phyloP scores from a whole-genome alignment of 768 basidiomycete genomes.

The Tephrocybe sp. region DNA sequence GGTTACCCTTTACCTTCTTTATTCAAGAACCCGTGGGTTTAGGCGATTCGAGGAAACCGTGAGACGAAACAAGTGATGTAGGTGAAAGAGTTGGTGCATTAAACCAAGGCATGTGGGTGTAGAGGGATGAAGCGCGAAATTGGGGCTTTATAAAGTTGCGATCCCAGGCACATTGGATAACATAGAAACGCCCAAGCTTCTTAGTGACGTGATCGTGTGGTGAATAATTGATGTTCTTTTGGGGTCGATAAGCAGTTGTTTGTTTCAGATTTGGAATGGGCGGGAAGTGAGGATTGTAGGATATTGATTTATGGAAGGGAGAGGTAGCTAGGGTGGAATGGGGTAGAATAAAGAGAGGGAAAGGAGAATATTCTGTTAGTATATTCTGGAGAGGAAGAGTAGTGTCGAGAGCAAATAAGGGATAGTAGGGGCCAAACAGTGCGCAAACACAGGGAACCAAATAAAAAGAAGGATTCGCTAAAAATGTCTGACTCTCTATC shows the following conservation, averaged over 20 bases:
- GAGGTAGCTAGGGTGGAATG: not conserved
- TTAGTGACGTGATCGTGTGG: slow-evolving; percentile 35
- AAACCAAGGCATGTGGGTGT: not conserved
- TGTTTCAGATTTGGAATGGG: not conserved
- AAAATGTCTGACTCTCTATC: slow-evolving; percentile 40
- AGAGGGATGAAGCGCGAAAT: not conserved
- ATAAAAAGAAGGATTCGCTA: slow-evolving; percentile 40
- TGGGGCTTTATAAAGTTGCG: not conserved
- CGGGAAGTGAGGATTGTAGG: not conserved
- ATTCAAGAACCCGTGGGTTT: slow-evolving; percentile 6
- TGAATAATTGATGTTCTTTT: slow-evolving; percentile 29
- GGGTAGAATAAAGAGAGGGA: not conserved
- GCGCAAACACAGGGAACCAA: slow-evolving; percentile 39
- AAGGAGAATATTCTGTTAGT: not conserved
- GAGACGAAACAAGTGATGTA: slow-evolving; percentile 19
- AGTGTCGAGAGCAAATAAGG: slow-evolving; percentile 30
- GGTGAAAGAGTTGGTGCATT: not conserved
- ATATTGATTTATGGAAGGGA: not conserved
- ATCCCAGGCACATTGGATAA: slow-evolving; percentile 9
- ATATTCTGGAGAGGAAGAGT: slow-evolving; percentile 21
- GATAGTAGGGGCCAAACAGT: slow-evolving; percentile 37
- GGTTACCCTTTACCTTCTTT: slow-evolving; percentile 8
- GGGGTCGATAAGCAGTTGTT: slow-evolving; percentile 18
- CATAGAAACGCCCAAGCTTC: slow-evolving; percentile 20
- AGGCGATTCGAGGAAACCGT: slow-evolving; percentile 8